Evolutionary conservation across 2,329 filamentous ascomycete species (phyloP), one percentile per base, ranked within the genome.

Genomic region (Aspergillus fumigatiaffinis): DNA sequence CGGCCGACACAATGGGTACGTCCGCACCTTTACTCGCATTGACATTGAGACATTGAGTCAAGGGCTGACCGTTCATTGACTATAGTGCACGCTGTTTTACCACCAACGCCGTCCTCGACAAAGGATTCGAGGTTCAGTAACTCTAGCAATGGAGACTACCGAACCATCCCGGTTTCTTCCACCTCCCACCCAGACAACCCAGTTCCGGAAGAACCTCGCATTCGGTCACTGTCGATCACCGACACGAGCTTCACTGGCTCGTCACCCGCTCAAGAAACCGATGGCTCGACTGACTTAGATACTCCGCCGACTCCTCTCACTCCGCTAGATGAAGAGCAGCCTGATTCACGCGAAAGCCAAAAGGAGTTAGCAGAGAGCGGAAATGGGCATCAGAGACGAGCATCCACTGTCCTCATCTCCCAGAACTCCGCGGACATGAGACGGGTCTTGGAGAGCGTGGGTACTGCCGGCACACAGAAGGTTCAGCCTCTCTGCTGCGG

Each of bases 401-500:
- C 77, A 6, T 80, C 79, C 20, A 80, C 79, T 4, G 64, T 78
- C 4, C 68, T 81, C 47, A 82, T 86, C 57, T 84, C 84, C 0
- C 80, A 84, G 62, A 83, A 80, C 63, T 79, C 83, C 1, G 78
- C 83, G 50, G 84, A 87, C 68, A 84, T 87, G 66, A 76, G 79
- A 64, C 75, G 80, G 55, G 77, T 87, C 44, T 74, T 87, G 53
- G 83, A 84, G 50, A 79, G 80, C 60, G 79, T 80, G 17, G 76
- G 71, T 25, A 63, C 77, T 58, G 77, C 76, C 17, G 82, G 82
- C 50, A 87, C 84, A 26, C 79, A 82, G 68, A 80, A 86, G 67
- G 78, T 87, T 42, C 80, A 85, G 67, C 86, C 84, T 60, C 81
- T 83, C 67, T 88, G 85, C 74, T 85, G 83, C 64, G 85, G 85